Base-by-base conservation (phyloP, 2,329 filamentous ascomycete genomes). In the Aspergillus niger region DNA sequence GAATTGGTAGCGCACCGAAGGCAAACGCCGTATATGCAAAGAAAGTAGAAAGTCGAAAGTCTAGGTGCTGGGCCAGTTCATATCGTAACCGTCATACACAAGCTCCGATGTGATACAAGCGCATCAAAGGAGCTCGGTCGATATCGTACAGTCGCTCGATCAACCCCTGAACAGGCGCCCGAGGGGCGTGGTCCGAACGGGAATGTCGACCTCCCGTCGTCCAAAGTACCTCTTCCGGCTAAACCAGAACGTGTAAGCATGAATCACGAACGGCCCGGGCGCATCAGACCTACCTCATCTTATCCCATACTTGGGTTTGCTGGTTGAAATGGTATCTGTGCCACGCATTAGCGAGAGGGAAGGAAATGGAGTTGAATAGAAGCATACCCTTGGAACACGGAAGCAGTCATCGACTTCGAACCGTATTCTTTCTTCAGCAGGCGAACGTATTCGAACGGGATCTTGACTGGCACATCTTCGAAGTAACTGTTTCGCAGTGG, bases 361-460 rank as follows among this genome's bases (percentile, higher is more conserved):
- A 13, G 24, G 5, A 8, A 20, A 10, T 32, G n/a, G 8, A 4
- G 3, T 36, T 22, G n/a, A 26, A 13, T 5, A 17, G 5, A 20
- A 11, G 65, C 72, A 58, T 67, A 78, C 76, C 70, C 74, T 59
- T 81, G 74, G 56, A 79, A 85, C 43, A 72, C 72, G 7, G 76
- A 80, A 38, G 79, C 73, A 3, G 79, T 81, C 61, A 87, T 67
- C 2, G 82, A 74, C 6, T 77, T 73, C 5, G 76, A 61, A 1
- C 84, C 83, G 63, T 87, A 87, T 68, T 87, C 85, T 52, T 83
- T 80, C 3, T 77, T 71, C 48, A 87, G 74, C 26, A 88, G 69
- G 38, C 80, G 78, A 8, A 80, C 77, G 70, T 87, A 87, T 11
- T 81, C 79, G 66, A 81, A 87, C 1, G 85, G 85, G 24, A 88